A percentile compares a stretch with the other conserved stretches of the same genome.
Evolutionary conservation across 441 rosid species (phyloP).

Genomic region (Flueggea neowawraea): DNA sequence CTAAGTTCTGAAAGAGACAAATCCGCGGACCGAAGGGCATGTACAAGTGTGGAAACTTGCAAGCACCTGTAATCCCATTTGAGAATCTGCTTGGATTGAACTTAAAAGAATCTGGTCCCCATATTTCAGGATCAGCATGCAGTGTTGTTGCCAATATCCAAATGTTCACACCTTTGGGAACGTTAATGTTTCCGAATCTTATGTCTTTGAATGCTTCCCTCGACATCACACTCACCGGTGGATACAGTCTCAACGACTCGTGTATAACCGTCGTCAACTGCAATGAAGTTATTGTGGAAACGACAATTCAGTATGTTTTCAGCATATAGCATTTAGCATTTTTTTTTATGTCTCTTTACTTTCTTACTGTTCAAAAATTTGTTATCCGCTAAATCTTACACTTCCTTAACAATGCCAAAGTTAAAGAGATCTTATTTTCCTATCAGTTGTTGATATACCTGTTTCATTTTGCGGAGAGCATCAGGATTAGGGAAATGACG

Average conservation of each 20-base stretch:
- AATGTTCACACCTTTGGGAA: constrained; percentile 54
- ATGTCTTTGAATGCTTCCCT: constrained; percentile 70
- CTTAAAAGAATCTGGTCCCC: constrained; percentile 59
- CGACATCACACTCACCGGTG: constrained; percentile 66
- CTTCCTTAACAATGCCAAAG: neutral
- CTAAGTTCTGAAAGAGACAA: constrained; percentile 72
- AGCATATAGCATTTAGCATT: no score
- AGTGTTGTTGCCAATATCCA: constrained; percentile 48
- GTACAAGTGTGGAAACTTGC: constrained; percentile 51
- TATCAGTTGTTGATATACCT: constrained; percentile 22
- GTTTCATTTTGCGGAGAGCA: constrained; percentile 45
- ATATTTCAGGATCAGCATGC: constrained; percentile 58
- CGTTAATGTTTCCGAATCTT: constrained; percentile 37
- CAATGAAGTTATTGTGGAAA: no score
- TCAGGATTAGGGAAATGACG: constrained; percentile 34
- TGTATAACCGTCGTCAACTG: constrained; percentile 74
- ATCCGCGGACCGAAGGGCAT: constrained; percentile 65
- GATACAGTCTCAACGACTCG: constrained; percentile 63
- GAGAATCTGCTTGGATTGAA: constrained; percentile 61
- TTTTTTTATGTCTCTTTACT: no score
- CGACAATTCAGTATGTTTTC: neutral
- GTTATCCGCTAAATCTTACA: no score
- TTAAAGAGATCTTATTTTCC: neutral
- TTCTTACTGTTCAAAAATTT: no score
- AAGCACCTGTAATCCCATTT: constrained; percentile 58